phyloP scores from a whole-genome alignment of 2,329 filamentous ascomycete species.

The Aspergillus latus region DNA sequence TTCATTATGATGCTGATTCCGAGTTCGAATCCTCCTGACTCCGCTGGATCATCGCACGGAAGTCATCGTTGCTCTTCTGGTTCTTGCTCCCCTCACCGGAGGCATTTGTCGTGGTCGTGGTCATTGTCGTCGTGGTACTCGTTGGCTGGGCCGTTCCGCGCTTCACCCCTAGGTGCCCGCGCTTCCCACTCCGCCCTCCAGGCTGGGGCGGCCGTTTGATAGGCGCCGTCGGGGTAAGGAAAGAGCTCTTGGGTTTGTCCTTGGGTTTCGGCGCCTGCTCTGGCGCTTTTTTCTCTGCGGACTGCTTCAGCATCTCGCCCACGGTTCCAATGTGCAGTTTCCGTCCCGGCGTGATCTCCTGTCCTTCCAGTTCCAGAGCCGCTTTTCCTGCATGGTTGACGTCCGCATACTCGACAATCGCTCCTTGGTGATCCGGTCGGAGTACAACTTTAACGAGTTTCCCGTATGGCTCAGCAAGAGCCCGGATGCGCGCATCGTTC shows the following conservation, averaged over 20 bases:
- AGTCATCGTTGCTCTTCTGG: slow-evolving; percentile 59
- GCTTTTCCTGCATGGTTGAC: slow-evolving; percentile 67
- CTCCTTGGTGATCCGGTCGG: slow-evolving; percentile 78
- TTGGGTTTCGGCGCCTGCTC: slow-evolving; percentile 42
- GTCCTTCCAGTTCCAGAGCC: slow-evolving; percentile 46
- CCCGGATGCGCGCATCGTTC: slow-evolving; percentile 78
- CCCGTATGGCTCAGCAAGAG: slow-evolving; percentile 70
- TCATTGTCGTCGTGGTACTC: slow-evolving; percentile 20
- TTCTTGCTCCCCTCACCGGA: slow-evolving; percentile 25
- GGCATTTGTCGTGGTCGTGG: slow-evolving; percentile 27
- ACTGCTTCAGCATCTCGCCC: slow-evolving; percentile 49
- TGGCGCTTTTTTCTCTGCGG: slow-evolving; percentile 43
- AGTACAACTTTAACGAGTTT: slow-evolving; percentile 73
- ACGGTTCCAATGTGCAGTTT: slow-evolving; percentile 52
- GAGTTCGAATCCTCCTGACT: slow-evolving; percentile 27
- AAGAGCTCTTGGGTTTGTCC: slow-evolving; percentile 29
- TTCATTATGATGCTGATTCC: slow-evolving; percentile 12
- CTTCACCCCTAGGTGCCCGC: slow-evolving; percentile 53
- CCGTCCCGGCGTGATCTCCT: slow-evolving; percentile 46
- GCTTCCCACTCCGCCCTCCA: slow-evolving; percentile 43
- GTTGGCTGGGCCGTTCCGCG: slow-evolving; percentile 25
- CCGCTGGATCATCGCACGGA: slow-evolving; percentile 55
- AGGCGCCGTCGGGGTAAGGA: slow-evolving; percentile 34
- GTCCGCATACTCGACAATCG: slow-evolving; percentile 77
- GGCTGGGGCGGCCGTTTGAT: slow-evolving; percentile 49